These are phyloP conservation scores for Aspergillus bombycis DNA, from an alignment of 2,329 filamentous ascomycete species.

Conservation along the genomic window DNA sequence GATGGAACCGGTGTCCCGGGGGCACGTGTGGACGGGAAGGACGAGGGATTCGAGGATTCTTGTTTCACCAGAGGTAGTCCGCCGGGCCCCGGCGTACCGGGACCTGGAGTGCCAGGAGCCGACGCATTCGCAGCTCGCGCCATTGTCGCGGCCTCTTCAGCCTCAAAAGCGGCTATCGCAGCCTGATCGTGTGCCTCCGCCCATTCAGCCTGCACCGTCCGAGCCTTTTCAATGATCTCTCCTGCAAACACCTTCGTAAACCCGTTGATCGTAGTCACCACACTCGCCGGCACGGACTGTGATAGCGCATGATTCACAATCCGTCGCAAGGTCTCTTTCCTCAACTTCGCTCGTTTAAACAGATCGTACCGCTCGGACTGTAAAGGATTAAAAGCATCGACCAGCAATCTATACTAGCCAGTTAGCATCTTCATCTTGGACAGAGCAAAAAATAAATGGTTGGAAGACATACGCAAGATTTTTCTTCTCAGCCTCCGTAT, in stretches of 20 bases:
- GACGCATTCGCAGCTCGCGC: constrained; percentile 13
- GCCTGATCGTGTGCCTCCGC: constrained; percentile 55
- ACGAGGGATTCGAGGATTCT: background rate
- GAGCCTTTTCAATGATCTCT: constrained; percentile 66
- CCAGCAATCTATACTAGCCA: constrained; percentile 40
- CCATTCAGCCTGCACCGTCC: constrained; percentile 62
- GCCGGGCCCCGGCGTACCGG: background rate
- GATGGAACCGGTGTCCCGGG: constrained; percentile 14
- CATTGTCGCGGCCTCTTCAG: constrained; percentile 53
- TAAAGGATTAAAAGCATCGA: constrained; percentile 51
- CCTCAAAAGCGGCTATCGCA: constrained; percentile 58
- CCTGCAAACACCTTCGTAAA: constrained; percentile 70
- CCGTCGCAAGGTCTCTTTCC: constrained; percentile 54
- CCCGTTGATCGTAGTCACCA: constrained; percentile 65
- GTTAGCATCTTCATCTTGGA: constrained; percentile 10
- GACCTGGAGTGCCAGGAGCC: background rate
- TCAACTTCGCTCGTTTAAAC: constrained; percentile 54
- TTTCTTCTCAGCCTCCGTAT: constrained; percentile 57
- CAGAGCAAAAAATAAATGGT: constrained; percentile 12
- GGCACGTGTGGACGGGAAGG: background rate
- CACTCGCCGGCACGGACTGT: constrained; percentile 66
- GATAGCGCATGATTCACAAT: constrained; percentile 70
- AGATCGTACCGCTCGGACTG: constrained; percentile 54
- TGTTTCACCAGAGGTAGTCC: constrained; percentile 8
- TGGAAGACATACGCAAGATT: constrained; percentile 48